phyloP scores from a whole-genome alignment of 805 yeast species.

The Limtongozyma cylindracea region DNA sequence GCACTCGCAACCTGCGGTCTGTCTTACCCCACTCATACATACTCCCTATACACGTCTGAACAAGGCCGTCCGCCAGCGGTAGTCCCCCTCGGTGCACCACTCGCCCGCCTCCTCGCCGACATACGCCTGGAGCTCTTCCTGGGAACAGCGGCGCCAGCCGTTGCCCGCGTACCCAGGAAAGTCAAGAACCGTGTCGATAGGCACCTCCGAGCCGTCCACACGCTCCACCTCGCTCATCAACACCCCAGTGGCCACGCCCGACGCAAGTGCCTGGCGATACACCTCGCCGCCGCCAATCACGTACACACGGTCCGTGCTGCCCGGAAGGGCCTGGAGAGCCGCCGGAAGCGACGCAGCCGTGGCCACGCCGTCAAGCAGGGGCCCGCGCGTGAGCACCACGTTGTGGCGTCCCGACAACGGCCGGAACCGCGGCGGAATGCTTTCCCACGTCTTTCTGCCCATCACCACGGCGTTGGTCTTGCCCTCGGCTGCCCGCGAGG shows the following conservation, averaged over 20 bases:
- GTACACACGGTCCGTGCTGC: slow-evolving; percentile 22
- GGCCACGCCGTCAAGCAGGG: slow-evolving; percentile 6
- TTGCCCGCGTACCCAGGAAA: too few relatives aligned
- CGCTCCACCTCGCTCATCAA: slow-evolving; percentile 58
- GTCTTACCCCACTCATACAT: too few relatives aligned
- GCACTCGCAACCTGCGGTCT: too few relatives aligned
- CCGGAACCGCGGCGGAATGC: slow-evolving; percentile 64
- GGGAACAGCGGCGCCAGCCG: too few relatives aligned
- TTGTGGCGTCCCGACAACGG: slow-evolving; percentile 62
- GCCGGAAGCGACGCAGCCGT: slow-evolving; percentile 7
- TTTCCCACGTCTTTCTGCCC: slow-evolving; percentile 95
- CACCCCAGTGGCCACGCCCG: slow-evolving; percentile 21
- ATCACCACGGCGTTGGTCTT: slow-evolving; percentile 57
- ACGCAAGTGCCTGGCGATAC: slow-evolving; percentile 28
- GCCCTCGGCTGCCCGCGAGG: slow-evolving; percentile 16
- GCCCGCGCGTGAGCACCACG: slow-evolving; percentile 39
- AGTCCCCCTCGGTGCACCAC: too few relatives aligned
- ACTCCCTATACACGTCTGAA: too few relatives aligned
- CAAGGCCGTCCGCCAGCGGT: too few relatives aligned
- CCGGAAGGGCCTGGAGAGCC: slow-evolving; percentile 11
- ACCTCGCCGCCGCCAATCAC: slow-evolving; percentile 88
- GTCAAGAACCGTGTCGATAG: too few relatives aligned
- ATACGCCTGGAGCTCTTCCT: too few relatives aligned
- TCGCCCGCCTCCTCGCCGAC: too few relatives aligned
- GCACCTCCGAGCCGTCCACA: too few relatives aligned